Percentiles rank a stretch among this genome's conserved stretches.
Conservation (phyloP, 2,329 filamentous ascomycete species). For the Lanzia echinophila region DNA sequence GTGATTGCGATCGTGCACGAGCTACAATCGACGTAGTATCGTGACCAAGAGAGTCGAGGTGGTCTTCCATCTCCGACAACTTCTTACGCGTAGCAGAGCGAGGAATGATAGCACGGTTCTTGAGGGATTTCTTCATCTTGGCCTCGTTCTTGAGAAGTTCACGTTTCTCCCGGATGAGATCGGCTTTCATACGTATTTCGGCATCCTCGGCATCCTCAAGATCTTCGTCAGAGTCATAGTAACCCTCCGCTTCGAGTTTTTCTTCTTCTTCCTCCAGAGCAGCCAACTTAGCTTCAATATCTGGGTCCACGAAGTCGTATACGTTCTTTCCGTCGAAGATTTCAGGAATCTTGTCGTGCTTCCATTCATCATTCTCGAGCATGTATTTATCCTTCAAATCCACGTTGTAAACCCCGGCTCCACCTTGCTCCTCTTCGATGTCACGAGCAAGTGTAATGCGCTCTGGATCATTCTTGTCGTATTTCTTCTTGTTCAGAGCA, state of each 20-base stretch:
- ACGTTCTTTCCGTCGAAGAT: slow-evolving; percentile 94
- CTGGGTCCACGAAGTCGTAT: slow-evolving; percentile 93
- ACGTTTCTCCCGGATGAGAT: slow-evolving; percentile 92
- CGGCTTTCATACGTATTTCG: slow-evolving; percentile 83
- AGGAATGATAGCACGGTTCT: slow-evolving; percentile 93
- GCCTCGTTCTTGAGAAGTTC: slow-evolving; percentile 88
- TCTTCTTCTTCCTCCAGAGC: slow-evolving; percentile 95
- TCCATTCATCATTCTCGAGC: slow-evolving; percentile 86
- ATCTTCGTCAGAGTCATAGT: slow-evolving; percentile 77
- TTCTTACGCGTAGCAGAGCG: slow-evolving; percentile 74
- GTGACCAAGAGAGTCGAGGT: slow-evolving; percentile 77
- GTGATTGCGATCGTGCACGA: slow-evolving; percentile 62
- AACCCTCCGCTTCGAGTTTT: slow-evolving; percentile 82
- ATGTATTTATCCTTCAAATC: slow-evolving; percentile 86
- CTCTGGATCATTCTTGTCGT: slow-evolving; percentile 84
- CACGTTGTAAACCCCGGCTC: slow-evolving; percentile 92
- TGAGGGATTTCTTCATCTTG: slow-evolving; percentile 90
- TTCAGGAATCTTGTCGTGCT: slow-evolving; percentile 92
- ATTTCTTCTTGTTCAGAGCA: slow-evolving; percentile 74
- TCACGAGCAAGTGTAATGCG: slow-evolving; percentile 76
- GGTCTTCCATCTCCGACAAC: slow-evolving; percentile 78
- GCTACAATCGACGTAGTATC: slow-evolving; percentile 70
- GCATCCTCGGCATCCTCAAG: slow-evolving; percentile 85
- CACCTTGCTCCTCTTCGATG: slow-evolving; percentile 84
- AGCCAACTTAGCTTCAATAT: slow-evolving; percentile 88